Evolutionary conservation across 768 basidiomycete genomes (phyloP).

Genomic region (Trametes maxima): DNA sequence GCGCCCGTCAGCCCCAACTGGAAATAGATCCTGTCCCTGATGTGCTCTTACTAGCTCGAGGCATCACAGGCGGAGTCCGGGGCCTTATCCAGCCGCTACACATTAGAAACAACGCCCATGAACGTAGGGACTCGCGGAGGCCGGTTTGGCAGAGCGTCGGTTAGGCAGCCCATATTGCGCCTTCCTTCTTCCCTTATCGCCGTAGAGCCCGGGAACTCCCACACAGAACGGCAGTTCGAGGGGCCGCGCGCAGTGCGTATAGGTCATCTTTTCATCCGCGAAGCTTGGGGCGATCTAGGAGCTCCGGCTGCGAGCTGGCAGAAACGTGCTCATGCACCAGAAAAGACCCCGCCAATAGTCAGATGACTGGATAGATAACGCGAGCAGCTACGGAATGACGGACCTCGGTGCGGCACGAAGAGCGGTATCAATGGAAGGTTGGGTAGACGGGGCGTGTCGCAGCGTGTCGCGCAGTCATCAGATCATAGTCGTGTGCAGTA

Average conservation of each 20-base stretch:
- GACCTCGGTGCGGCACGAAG: conserved; percentile 27
- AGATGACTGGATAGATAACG: conserved; percentile 35
- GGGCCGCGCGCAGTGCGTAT: neutral
- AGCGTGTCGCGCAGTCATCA: conserved; percentile 29
- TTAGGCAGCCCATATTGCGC: neutral
- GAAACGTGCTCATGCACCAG: conserved; percentile 4
- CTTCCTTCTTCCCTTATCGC: conserved; percentile 18
- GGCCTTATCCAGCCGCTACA: neutral
- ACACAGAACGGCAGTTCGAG: neutral
- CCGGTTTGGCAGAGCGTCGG: neutral
- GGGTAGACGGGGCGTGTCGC: conserved; percentile 26
- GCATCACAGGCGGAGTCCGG: neutral
- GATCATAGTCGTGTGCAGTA: conserved; percentile 33
- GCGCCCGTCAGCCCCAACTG: conserved; percentile 10
- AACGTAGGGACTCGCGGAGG: neutral
- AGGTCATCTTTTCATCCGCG: conserved; percentile 20
- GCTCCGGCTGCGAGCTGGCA: conserved; percentile 10
- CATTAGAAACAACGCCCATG: neutral
- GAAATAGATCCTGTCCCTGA: conserved; percentile 12
- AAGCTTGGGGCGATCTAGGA: conserved; percentile 21
- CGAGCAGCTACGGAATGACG: conserved; percentile 20
- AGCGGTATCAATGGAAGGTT: conserved; percentile 28
- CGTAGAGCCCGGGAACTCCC: conserved; percentile 6
- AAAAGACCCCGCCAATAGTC: conserved; percentile 19
- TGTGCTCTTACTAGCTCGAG: neutral